Conservation (phyloP, 805 yeast genomes). For the Isabelozyma heimii region DNA sequence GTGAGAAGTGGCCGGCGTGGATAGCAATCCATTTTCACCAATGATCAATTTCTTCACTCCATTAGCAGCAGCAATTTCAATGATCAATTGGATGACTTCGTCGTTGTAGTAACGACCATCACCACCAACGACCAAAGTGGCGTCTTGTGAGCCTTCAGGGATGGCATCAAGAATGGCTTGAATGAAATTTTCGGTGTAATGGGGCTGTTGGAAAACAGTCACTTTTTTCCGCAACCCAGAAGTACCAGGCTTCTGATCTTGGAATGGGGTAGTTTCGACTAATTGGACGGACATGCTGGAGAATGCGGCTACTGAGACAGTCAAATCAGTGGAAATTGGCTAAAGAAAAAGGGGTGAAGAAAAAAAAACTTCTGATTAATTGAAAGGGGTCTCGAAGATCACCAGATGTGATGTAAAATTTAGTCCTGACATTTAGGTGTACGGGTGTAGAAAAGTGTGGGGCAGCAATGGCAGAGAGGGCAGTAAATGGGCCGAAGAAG, state of each 20-base stretch:
- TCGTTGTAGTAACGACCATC: constrained; percentile 94
- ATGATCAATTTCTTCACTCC: constrained; percentile 82
- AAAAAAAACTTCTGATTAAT: too few species aligned
- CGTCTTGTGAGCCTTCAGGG: constrained; percentile 78
- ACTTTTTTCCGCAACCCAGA: constrained; percentile 95
- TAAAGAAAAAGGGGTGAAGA: too few species aligned
- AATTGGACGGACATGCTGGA: constrained; percentile 5
- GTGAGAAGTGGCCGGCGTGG: constrained; percentile 97
- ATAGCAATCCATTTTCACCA: constrained; percentile 84
- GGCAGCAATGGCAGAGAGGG: too few species aligned
- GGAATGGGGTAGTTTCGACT: constrained; percentile 62
- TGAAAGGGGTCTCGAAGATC: too few species aligned
- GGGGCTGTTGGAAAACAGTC: constrained; percentile 68
- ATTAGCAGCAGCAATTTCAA: constrained; percentile 84
- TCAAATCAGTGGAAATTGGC: background rate
- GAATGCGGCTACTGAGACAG: too few species aligned
- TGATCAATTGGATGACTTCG: constrained; percentile 75
- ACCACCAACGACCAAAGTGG: constrained; percentile 90
- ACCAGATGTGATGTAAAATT: too few species aligned
- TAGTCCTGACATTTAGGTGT: too few species aligned
- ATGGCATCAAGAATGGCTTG: constrained; percentile 83
- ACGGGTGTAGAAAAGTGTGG: too few species aligned
- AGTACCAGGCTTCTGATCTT: constrained; percentile 96
- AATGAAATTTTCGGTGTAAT: constrained; percentile 91
- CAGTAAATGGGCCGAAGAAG: too few species aligned